Evolutionary conservation across 331 rosid species (phyloP), one percentile per base, ranked within the genome.

Genomic region (Phaseolus coccineus): DNA sequence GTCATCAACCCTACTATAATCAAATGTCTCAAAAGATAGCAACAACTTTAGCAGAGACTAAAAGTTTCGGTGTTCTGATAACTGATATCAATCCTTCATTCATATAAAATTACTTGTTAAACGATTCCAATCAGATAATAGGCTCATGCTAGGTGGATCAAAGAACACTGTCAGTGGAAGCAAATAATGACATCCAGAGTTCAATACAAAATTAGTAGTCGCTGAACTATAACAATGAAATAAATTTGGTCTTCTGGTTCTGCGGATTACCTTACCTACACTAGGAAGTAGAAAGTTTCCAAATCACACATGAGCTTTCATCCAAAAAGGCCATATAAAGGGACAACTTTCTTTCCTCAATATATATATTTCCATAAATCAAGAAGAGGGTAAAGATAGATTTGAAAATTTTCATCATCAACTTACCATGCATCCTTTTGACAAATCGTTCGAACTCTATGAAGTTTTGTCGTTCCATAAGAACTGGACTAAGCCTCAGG

Each of bases 391-490:
- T 53, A 66, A 16, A 71, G 50, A 31, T 19, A 28, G 11, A 72
- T 27, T 25, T 31, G 42, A 19, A 66, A 46, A 19, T 11, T 84
- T 47, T 48, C 52, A 35, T 31, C 68, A 51, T 83, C 35, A 30
- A 66, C 88, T 77, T 88, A 96, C 99, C 99, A 3, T 93, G 99
- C 99, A 96, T 96, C 88, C 92, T 91, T 92, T 89, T 91, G 79
- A 93, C 89, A 85, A 96, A 93, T 75, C 89, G 88, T 71, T 91
- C 98, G 62, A 96, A 96, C 83, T 96, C 97, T 74, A 84, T 15
- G 83, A 96, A 85, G 86, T 88, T 91, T 25, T 83, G 86, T 52
- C 88, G 88, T 86, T 96, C 99, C 88, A 91, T 88, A 52, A 96
- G 97, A 77, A 70, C 85, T 79, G 97, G 87, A 86, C 91, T 71